These are phyloP conservation scores for Tuber aestivum DNA, from an alignment of 495 filamentous ascomycete species.

Conservation along the genomic window DNA sequence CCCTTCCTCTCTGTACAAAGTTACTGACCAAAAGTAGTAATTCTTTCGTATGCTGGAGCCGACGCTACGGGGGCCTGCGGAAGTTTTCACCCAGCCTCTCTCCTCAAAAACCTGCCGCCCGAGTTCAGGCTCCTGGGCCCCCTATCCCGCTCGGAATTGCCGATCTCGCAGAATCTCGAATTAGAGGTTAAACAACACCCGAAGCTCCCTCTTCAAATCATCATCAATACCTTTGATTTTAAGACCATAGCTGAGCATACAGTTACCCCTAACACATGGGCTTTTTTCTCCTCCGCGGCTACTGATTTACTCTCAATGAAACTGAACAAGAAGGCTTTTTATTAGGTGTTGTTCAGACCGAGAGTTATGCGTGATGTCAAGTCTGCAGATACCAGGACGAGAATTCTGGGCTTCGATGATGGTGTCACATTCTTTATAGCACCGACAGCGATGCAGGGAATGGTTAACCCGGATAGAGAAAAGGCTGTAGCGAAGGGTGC, in stretches of 20 bases:
- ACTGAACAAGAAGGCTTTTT: constrained; percentile 53
- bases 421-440: constrained; percentile 45
- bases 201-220: constrained; percentile 60
- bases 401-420: constrained; percentile 55
- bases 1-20: constrained; percentile 1
- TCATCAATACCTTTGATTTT: constrained; percentile 74
- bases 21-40: constrained; percentile 46
- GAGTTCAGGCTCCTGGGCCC: constrained; percentile 54
- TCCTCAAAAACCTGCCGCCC: constrained; percentile 54
- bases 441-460: constrained; percentile 48
- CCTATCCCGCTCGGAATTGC: constrained; percentile 6
- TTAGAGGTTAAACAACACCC: neutral
- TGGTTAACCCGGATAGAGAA: constrained; percentile 51
- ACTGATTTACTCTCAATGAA: constrained; percentile 62
- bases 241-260: constrained; percentile 57
- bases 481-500: constrained; percentile 48
- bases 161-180: neutral
- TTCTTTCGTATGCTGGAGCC: constrained; percentile 62
- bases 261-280: constrained; percentile 67
- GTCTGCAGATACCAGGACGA: constrained; percentile 52
- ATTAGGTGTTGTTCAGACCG: constrained; percentile 65
- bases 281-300: constrained; percentile 75
- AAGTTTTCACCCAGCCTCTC: constrained; percentile 58
- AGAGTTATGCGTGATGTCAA: constrained; percentile 65
- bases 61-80: constrained; percentile 68